Base-by-base conservation (phyloP, 257 asterid species). In the Pogostemon cablin region DNA sequence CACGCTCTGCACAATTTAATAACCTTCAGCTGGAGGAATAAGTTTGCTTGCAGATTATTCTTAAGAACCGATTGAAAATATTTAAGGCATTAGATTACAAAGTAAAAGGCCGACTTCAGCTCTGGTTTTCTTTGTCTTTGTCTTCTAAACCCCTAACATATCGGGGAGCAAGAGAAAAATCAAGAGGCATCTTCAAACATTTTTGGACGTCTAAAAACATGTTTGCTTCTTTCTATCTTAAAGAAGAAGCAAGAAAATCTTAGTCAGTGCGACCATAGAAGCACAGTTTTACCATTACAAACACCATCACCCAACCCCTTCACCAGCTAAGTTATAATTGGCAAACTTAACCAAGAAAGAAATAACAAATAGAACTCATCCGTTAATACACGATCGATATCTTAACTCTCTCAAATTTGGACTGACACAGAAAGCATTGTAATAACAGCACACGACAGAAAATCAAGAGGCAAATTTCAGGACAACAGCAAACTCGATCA, bases 81-180 rank as follows among this genome's bases (percentile, higher is more conserved):
- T 48, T 48, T 11, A 72, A 65, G 77, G 62, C 49, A 40, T 46
- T 20, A 50, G 69, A 62, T 61, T 79, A 73, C 40, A 35, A n/a
- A 68, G 78, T 58, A 54, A 25, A 9, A 41, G 53, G 53, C 55
- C 57, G 47, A 34, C 35, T 40, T 63, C 70, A 55, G 56, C 54
- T 58, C 55, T 48, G 32, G 52, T 58, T 50, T 74, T 10, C 12
- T 20, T 20, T 20, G 25, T 48, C 25, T 58, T 67, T 71, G 55
- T 47, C 77, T 62, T 17, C 74, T 61, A 46, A 64, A 72, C 47
- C 65, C 62, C 38, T 66, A 42, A 66, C 55, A 80, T 48, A 38
- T 43, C 4, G 7, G 48, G 32, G 65, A 57, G 60, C 17, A 63
- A 67, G 4, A 63, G 64, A 52, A 68, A 43, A 62, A n/a, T 53